Evolutionary conservation across 139 green algal genomes (phyloP).

Genomic region (Closterium sp.): DNA sequence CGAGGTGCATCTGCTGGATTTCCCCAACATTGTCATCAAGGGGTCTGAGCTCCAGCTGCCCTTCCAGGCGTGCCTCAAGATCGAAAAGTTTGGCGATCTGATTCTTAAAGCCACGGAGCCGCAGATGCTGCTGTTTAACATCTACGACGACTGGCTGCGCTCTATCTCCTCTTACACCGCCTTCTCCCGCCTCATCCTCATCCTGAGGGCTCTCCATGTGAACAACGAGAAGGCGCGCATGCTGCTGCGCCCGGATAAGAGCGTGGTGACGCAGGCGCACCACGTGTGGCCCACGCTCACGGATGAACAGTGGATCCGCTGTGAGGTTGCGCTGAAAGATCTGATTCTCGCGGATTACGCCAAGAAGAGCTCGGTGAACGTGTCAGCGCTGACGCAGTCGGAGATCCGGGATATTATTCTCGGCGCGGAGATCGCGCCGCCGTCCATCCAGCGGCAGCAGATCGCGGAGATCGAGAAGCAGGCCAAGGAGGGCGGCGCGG

Average conservation of each 20-base stretch:
- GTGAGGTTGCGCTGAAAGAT: conserved; percentile 73
- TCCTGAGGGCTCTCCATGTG: conserved; percentile 97
- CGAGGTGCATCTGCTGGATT: conserved; percentile 98
- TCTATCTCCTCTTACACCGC: conserved; percentile 97
- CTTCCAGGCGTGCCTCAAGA: conserved; percentile 97
- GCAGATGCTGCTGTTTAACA: conserved; percentile 99
- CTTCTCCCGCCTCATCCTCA: conserved; percentile 94
- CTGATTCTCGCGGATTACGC: conserved; percentile 98
- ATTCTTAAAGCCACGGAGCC: conserved; percentile 77
- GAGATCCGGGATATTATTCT: conserved; percentile 99
- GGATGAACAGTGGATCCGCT: conserved; percentile 99
- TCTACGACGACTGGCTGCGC: conserved; percentile 99
- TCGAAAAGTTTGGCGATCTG: conserved; percentile 88
- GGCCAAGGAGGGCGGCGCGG: conserved; percentile 45
- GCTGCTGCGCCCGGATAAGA: conserved; percentile 93
- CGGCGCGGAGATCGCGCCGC: conserved; percentile 97
- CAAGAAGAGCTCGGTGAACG: conserved; percentile 99
- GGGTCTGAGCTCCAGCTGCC: conserved; percentile 98
- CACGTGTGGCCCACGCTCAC: conserved; percentile 97
- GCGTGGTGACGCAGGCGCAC: conserved; percentile 92
- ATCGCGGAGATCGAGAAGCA: conserved; percentile 99
- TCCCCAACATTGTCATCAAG: conserved; percentile 99
- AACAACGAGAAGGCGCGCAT: conserved; percentile 97
- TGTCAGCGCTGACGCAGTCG: conserved; percentile 85
- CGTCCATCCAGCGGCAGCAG: conserved; percentile 93